phyloP scores from a whole-genome alignment of 176 grass and related monocot species.

The Microstegium vimineum region DNA sequence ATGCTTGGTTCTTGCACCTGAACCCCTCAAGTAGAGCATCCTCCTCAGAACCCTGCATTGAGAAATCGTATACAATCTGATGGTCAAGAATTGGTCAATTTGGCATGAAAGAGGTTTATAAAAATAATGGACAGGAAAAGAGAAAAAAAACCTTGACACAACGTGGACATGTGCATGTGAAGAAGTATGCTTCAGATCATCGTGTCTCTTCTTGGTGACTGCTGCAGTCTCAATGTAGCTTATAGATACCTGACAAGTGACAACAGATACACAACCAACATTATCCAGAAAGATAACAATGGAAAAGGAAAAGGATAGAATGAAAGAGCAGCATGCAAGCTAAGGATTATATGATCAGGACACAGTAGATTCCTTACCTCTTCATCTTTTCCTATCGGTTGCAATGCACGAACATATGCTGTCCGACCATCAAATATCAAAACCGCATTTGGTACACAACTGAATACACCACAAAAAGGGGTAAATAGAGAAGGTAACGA shows the following conservation, averaged over 20 bases:
- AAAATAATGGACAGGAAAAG: constrained; percentile 1
- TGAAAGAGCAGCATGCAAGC: constrained; percentile 3
- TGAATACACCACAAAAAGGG: constrained; percentile 35
- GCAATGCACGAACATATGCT: constrained; percentile 69
- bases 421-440: constrained; percentile 81
- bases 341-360: constrained; percentile 9
- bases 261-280: background rate
- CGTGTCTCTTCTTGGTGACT: constrained; percentile 62
- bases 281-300: constrained; percentile 12
- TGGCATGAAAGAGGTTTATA: background rate
- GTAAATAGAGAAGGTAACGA: constrained; percentile 9
- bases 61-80: background rate
- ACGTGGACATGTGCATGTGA: constrained; percentile 65
- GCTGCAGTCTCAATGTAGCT: constrained; percentile 96
- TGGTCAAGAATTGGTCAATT: background rate
- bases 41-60: constrained; percentile 48
- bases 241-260: constrained; percentile 65
- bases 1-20: constrained; percentile 67
- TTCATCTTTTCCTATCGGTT: constrained; percentile 63
- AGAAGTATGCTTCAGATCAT: constrained; percentile 89
- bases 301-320: background rate
- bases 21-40: constrained; percentile 67
- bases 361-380: constrained; percentile 53
- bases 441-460: constrained; percentile 96
- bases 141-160: constrained; percentile 70